Evolutionary conservation across 345 rosid genomes (phyloP), one percentile per base, ranked within the genome.

Genomic region (Eucalyptus grandis): DNA sequence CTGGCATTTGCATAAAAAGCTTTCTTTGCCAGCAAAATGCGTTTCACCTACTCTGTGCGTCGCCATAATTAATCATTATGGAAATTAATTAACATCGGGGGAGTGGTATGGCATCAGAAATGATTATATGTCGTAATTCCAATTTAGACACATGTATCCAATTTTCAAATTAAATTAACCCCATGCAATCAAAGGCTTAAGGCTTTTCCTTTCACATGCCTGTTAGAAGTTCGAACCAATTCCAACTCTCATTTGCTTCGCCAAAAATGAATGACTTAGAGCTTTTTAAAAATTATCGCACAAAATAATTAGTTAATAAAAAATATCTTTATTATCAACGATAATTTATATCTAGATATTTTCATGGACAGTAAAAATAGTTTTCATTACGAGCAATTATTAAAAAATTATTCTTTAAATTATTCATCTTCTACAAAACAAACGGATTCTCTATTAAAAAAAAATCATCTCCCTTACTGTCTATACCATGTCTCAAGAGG

Each of bases 341-440:
- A n/a, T 8, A 67, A 67, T 14, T 67, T 67, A n/a, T 7, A 1
- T 67, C 6, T 67, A 15, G 5, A n/a, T 31, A n/a, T 65, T 65
- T n/a, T 65, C 3, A 2, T n/a, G 21, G 5, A 65, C 0, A 1
- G 3, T 8, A 9, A 4, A 65, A 65, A n/a, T 4, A 53, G 1
- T 19, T 53, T 53, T 53, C 5, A 3, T 19, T 53, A 19, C 1
- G 11, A 53, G 11, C 0, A 2, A 21, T 53, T 53, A 53, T 19
- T 53, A 53, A 21, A 53, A 53, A 19, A 53, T 8, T 53, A 53
- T 53, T 53, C 26, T 53, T 53, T 19, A 53, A 53, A 53, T 53
- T 19, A 53, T 53, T 19, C 24, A 2, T 53, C 24, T 19, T 53
- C 5, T 5, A 53, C 24, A 1, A 53, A 53, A 19, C 11, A 53